Conservation (phyloP, 345 rosid species). For the Erucastrum elatum region DNA sequence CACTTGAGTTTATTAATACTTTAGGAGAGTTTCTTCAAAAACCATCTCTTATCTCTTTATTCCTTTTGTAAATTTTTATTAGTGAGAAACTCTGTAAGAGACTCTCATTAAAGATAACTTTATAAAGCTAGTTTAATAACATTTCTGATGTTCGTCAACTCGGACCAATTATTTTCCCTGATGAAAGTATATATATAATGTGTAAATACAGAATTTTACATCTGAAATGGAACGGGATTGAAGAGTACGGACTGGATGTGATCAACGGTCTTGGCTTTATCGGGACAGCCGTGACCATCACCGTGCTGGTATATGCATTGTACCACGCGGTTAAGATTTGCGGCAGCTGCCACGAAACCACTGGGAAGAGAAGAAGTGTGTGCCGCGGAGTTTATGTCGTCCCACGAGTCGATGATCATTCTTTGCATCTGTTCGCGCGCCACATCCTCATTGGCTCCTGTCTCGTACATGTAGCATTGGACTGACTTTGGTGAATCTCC, state of each 20-base stretch:
- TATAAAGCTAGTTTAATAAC: background rate
- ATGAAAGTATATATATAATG: background rate
- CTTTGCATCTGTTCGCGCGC: conserved; percentile 22
- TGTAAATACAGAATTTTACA: background rate
- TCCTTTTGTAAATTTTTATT: background rate
- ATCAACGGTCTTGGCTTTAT: conserved; percentile 19
- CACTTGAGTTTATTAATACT: background rate
- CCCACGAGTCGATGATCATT: conserved; percentile 25
- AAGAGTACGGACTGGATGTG: conserved; percentile 13
- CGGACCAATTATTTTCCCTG: background rate
- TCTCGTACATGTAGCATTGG: conserved; percentile 43
- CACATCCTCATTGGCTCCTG: conserved; percentile 31
- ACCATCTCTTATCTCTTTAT: background rate
- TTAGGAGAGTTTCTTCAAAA: background rate
- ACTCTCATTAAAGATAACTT: background rate
- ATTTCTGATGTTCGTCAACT: background rate
- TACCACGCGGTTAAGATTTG: conserved; percentile 37
- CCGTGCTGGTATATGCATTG: conserved; percentile 39
- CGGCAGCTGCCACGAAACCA: conserved; percentile 7
- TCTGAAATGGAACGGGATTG: background rate
- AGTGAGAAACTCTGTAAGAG: background rate
- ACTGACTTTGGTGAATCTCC: conserved; percentile 41
- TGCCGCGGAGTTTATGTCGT: conserved; percentile 18
- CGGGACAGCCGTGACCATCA: conserved; percentile 41
- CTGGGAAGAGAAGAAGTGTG: conserved; percentile 12